Percentiles rank a stretch among this genome's conserved stretches.
Conservation (phyloP, 768 basidiomycete species). For the Pisolithus marmoratus region DNA sequence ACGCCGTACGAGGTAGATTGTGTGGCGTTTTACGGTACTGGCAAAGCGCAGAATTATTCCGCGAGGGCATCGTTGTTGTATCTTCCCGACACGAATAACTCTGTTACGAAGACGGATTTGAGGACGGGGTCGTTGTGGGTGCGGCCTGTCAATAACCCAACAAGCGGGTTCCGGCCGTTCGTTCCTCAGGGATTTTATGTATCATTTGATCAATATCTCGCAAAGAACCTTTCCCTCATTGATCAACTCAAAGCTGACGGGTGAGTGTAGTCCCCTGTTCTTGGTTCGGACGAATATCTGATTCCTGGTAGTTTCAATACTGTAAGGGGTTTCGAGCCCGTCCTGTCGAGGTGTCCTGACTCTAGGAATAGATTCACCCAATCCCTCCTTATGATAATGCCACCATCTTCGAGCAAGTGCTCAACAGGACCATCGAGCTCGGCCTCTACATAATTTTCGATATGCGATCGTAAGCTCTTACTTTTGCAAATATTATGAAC, state of each 20-base stretch:
- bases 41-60: constrained; percentile 24
- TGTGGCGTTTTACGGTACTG: constrained; percentile 21
- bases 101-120: constrained; percentile 45
- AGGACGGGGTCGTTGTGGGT: constrained; percentile 40
- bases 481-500: background rate
- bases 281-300: no score
- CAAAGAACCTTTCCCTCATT: constrained; percentile 45
- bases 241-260: constrained; percentile 57
- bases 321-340: constrained; percentile 7
- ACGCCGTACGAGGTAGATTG: constrained; percentile 31
- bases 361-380: constrained; percentile 51
- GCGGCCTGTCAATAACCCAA: constrained; percentile 24
- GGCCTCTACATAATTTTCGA: constrained; percentile 69
- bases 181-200: constrained; percentile 77
- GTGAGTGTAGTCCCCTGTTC: constrained; percentile 14
- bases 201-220: constrained; percentile 48
- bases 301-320: constrained; percentile 13
- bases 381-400: constrained; percentile 61
- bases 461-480: constrained; percentile 51
- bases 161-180: constrained; percentile 30
- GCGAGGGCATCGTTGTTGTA: constrained; percentile 33
- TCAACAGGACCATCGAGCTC: constrained; percentile 12
- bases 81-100: constrained; percentile 31
- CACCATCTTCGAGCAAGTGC: constrained; percentile 27
- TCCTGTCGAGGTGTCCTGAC: constrained; percentile 20